Percentiles rank a stretch among this genome's conserved stretches.
These are phyloP conservation scores for Bathelium albidoporum DNA, from an alignment of 495 filamentous ascomycete species.

Conservation along the genomic window DNA sequence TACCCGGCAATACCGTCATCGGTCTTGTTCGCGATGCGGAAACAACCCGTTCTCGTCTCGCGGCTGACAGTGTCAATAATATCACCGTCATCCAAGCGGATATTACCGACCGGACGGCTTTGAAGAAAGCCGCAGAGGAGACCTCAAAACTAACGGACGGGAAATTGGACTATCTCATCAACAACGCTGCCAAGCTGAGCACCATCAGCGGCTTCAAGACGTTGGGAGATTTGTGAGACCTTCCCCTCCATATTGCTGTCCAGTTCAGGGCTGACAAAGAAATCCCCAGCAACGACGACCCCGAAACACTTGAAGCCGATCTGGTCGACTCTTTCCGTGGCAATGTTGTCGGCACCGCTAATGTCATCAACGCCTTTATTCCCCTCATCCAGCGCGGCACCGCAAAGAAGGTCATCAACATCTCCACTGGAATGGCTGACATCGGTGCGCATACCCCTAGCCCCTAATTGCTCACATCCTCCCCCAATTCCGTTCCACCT, in stretches of 20 bases:
- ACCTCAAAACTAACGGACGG: constrained; percentile 14
- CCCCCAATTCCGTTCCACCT: no score
- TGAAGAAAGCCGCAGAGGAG: constrained; percentile 15
- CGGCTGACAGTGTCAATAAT: constrained; percentile 17
- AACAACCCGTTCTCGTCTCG: constrained; percentile 8
- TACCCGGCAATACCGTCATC: constrained; percentile 18
- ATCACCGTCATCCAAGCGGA: constrained; percentile 20
- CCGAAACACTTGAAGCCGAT: constrained; percentile 13
- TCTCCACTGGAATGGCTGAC: constrained; percentile 22
- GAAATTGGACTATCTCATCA: constrained; percentile 21
- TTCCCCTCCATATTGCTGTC: neutral
- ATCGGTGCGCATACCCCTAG: neutral
- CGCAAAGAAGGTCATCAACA: constrained; percentile 21
- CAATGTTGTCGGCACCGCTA: constrained; percentile 21
- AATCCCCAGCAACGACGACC: constrained; percentile 4
- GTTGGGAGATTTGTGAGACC: constrained; percentile 7
- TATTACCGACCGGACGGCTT: constrained; percentile 14
- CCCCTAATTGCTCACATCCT: neutral
- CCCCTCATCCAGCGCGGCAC: constrained; percentile 15
- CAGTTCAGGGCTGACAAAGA: neutral
- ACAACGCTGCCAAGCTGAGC: constrained; percentile 21
- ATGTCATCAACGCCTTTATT: constrained; percentile 24
- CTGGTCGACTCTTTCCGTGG: constrained; percentile 11
- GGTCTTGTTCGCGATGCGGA: constrained; percentile 15
- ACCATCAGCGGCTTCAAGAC: neutral